Evolutionary conservation across 2,329 filamentous ascomycete genomes (phyloP).

Genomic region (Trichophyton verrucosum): DNA sequence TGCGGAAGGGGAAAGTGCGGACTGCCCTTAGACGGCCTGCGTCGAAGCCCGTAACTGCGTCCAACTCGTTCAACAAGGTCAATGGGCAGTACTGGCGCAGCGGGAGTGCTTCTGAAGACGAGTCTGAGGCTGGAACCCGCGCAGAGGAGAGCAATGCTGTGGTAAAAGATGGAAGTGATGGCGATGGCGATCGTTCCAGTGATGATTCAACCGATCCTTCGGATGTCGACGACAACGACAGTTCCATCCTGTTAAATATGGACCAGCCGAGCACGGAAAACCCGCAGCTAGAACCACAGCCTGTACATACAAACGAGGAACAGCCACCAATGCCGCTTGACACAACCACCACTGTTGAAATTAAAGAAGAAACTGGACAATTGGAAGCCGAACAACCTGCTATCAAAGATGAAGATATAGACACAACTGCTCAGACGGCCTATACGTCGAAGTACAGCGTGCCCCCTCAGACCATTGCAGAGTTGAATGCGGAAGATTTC

Average conservation of each 20-base stretch:
- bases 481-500: slow-evolving; percentile 29
- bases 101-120: slow-evolving; percentile 18
- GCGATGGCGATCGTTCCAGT: background rate
- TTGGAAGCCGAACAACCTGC: background rate
- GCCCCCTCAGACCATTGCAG: slow-evolving; percentile 24
- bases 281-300: background rate
- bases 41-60: background rate
- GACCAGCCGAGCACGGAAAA: background rate
- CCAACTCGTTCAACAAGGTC: slow-evolving; percentile 20
- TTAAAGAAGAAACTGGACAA: background rate
- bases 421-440: slow-evolving; percentile 24
- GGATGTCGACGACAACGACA: slow-evolving; percentile 23
- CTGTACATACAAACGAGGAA: background rate
- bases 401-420: background rate
- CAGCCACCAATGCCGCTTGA: background rate
- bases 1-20: slow-evolving; percentile 30
- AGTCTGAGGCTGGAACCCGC: background rate
- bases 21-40: slow-evolving; percentile 28
- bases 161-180: background rate
- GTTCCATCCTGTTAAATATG: slow-evolving; percentile 34
- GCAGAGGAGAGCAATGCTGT: background rate
- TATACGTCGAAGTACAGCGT: slow-evolving; percentile 26
- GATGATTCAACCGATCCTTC: slow-evolving; percentile 8
- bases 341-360: background rate
- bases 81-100: slow-evolving; percentile 29